Conservation (phyloP, 202 grass and related monocot genomes). For the Elaeis oleifera region DNA sequence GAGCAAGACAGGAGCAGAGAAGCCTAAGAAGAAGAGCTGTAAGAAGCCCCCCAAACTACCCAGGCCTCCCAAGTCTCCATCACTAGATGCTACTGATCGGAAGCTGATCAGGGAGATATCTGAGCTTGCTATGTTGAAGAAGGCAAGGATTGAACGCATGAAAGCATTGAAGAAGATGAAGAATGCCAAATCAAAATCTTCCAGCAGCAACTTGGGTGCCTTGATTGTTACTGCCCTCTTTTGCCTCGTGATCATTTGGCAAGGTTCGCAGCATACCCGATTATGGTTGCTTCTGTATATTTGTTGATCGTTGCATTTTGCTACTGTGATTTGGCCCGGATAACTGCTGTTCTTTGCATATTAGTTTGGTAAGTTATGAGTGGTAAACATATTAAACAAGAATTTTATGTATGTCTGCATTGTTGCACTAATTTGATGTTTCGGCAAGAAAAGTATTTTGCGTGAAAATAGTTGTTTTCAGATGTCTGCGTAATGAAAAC, state of each 20-base stretch:
- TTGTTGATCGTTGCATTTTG: conserved; percentile 6
- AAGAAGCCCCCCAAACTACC: conserved; percentile 19
- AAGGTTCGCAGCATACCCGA: conserved; percentile 22
- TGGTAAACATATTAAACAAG: no score
- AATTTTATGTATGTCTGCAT: no score
- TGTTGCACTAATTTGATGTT: no score
- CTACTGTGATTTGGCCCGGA: background rate
- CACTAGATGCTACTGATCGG: conserved; percentile 13
- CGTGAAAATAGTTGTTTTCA: no score
- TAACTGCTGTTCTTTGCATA: background rate
- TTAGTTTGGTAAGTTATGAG: background rate
- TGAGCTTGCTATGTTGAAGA: conserved; percentile 7
- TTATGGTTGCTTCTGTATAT: background rate
- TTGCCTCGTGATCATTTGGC: conserved; percentile 10
- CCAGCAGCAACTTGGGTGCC: conserved; percentile 7
- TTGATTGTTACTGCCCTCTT: conserved; percentile 14
- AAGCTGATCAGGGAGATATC: conserved; percentile 2
- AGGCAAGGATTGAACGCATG: conserved; percentile 17
- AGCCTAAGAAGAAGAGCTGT: conserved; percentile 9
- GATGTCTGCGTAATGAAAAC: no score
- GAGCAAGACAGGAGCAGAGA: background rate
- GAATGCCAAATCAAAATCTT: conserved; percentile 9
- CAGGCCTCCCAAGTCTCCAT: background rate
- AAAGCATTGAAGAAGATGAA: conserved; percentile 13
- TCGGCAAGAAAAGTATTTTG: no score